These are phyloP conservation scores for Miamiensis avidus DNA, from an alignment of 169 alveolate genomes.

Conservation along the genomic window DNA sequence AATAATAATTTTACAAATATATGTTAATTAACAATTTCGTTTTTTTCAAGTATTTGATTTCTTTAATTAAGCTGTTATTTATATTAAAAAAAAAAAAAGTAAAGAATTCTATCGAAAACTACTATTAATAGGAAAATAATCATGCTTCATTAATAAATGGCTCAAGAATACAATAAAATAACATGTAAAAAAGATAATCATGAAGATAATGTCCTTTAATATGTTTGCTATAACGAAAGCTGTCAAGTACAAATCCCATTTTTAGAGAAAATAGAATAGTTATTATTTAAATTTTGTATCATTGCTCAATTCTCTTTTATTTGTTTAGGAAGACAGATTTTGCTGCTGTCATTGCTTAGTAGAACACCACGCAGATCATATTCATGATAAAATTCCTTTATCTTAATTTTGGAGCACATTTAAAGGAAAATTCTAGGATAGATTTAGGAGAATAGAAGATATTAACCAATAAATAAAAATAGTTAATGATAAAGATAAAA, in stretches of 20 bases:
- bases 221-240: background rate
- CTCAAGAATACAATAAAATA: no score
- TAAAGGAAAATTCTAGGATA: background rate
- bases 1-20: no score
- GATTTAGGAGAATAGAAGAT: background rate
- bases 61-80: no score
- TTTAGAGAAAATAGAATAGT: background rate
- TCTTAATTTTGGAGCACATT: background rate
- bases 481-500: background rate
- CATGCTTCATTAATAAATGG: no score
- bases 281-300: no score
- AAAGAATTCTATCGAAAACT: no score
- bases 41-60: no score
- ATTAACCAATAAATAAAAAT: no score
- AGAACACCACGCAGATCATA: background rate
- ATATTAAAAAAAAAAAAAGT: no score
- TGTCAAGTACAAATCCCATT: background rate
- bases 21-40: no score
- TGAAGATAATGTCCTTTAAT: background rate
- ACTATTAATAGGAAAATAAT: no score
- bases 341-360: background rate
- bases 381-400: background rate
- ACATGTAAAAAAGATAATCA: background rate
- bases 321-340: no score
- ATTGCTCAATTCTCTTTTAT: background rate